phyloP scores from a whole-genome alignment of 2,329 filamentous ascomycete genomes.

The Fusarium sp. region DNA sequence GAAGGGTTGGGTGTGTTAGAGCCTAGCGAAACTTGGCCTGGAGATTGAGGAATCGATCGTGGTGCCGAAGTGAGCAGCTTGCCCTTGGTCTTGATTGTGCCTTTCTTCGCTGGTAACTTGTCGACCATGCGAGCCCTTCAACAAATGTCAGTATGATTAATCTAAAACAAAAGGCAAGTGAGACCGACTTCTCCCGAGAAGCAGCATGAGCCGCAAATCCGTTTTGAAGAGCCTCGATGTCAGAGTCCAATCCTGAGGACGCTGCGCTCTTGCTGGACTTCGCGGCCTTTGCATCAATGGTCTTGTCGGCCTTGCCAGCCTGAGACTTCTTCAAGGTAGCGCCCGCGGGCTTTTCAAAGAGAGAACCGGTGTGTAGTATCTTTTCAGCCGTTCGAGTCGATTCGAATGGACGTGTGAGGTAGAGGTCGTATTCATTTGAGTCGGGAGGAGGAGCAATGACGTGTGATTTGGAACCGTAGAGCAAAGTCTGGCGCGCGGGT shows the following conservation, averaged over 20 bases:
- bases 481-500: conserved; percentile 60
- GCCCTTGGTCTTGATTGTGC: conserved; percentile 56
- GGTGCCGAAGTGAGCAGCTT: conserved; percentile 58
- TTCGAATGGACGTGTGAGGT: conserved; percentile 65
- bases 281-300: conserved; percentile 48
- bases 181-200: conserved; percentile 53
- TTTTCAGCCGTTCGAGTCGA: conserved; percentile 61
- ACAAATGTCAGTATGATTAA: conserved; percentile 46
- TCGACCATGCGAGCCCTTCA: conserved; percentile 53
- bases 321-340: conserved; percentile 41
- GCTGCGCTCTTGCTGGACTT: conserved; percentile 52
- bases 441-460: conserved; percentile 60
- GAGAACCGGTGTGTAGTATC: conserved; percentile 64
- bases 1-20: conserved; percentile 66
- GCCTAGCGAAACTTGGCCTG: conserved; percentile 65
- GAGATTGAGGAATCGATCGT: conserved; percentile 64
- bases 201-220: conserved; percentile 54
- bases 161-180: conserved; percentile 22
- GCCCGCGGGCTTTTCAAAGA: conserved; percentile 59
- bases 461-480: conserved; percentile 65
- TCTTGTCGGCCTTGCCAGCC: conserved; percentile 50
- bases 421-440: conserved; percentile 67
- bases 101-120: conserved; percentile 52
- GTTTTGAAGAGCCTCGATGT: conserved; percentile 63
- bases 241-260: conserved; percentile 61